These are phyloP conservation scores for Gossypium turneri DNA, from an alignment of 345 rosid genomes.

Conservation along the genomic window DNA sequence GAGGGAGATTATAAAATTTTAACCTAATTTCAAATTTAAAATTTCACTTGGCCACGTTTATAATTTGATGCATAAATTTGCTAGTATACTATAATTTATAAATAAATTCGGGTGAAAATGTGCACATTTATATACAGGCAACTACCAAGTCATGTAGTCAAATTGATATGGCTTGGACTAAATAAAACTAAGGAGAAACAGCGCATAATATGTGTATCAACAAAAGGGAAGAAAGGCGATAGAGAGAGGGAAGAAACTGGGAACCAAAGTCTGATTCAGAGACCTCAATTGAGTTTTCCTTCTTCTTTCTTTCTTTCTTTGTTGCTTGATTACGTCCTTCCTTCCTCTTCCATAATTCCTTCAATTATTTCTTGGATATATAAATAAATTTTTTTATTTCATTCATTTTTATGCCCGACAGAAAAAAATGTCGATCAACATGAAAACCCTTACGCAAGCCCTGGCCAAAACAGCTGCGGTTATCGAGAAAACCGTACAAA, in stretches of 20 bases:
- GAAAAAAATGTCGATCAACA: conserved; percentile 71
- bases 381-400: background rate
- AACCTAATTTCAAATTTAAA: too few relatives aligned
- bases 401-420: background rate
- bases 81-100: too few relatives aligned
- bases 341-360: background rate
- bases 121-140: too few relatives aligned
- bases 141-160: too few relatives aligned
- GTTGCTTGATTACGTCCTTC: background rate
- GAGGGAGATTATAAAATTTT: too few relatives aligned
- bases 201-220: background rate
- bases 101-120: too few relatives aligned
- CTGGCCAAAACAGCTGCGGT: conserved; percentile 93
- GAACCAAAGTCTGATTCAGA: background rate
- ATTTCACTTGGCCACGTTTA: too few relatives aligned
- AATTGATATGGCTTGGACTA: too few relatives aligned
- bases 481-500: conserved; percentile 91
- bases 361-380: background rate
- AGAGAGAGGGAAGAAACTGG: background rate
- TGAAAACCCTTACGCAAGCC: conserved; percentile 89
- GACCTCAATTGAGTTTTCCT: background rate
- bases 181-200: background rate
- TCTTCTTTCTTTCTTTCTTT: background rate
- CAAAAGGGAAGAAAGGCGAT: background rate
- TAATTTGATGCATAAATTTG: too few relatives aligned